A percentile compares a stretch with the other conserved stretches of the same genome.
Evolutionary conservation across 768 basidiomycete genomes (phyloP).

Genomic region (Hericium erinaceus): DNA sequence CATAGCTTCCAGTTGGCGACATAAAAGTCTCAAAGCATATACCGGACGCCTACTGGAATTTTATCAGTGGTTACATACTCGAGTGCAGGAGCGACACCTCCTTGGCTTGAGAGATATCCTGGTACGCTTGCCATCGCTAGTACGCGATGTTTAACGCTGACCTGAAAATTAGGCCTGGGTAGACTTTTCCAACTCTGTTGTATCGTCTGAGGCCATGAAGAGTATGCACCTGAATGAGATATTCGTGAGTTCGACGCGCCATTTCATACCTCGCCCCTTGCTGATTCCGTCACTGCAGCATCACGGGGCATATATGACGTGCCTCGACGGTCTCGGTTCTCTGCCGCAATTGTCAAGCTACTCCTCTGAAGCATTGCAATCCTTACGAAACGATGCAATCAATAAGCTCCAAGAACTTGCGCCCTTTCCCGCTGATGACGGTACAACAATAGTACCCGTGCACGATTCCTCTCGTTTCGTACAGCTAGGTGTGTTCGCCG

Average conservation of each 20-base stretch:
- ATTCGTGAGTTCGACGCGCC: conserved; percentile 45
- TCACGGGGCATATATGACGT: conserved; percentile 88
- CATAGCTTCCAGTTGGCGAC: conserved; percentile 58
- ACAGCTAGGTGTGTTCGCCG: conserved; percentile 67
- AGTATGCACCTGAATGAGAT: conserved; percentile 38
- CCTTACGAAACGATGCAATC: conserved; percentile 52
- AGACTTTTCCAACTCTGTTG: conserved; percentile 66
- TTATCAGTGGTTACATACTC: conserved; percentile 64
- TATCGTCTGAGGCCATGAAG: conserved; percentile 21
- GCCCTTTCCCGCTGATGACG: conserved; percentile 29
- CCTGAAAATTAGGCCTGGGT: conserved; percentile 69
- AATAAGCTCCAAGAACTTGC: conserved; percentile 46
- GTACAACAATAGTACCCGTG: conserved; percentile 18
- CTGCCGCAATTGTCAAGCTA: conserved; percentile 64
- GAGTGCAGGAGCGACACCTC: conserved; percentile 53
- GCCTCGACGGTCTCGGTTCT: conserved; percentile 81
- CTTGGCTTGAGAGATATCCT: conserved; percentile 82
- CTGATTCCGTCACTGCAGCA: conserved; percentile 40
- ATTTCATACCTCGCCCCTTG: not conserved
- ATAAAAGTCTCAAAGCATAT: conserved; percentile 40
- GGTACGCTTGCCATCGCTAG: conserved; percentile 33
- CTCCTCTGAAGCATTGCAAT: conserved; percentile 46
- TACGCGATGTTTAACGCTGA: not conserved
- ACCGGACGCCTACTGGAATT: conserved; percentile 68
- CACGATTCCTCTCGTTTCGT: conserved; percentile 29